Evolutionary conservation across 2,329 filamentous ascomycete species (phyloP).

Genomic region (Chrysosporium queenslandicum): DNA sequence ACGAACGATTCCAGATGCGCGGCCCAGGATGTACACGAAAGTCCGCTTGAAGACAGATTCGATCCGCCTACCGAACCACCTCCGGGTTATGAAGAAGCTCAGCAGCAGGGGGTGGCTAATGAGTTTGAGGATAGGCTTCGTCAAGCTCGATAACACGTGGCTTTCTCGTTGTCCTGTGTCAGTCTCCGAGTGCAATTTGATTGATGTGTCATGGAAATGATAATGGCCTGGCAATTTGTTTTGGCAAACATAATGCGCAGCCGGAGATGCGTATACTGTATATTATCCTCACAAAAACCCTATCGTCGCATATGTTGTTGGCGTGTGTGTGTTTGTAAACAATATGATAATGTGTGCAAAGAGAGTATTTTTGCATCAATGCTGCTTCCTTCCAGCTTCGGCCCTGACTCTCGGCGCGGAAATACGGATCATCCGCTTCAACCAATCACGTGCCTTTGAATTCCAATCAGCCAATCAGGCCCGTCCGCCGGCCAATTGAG

Average conservation of each 20-base stretch:
- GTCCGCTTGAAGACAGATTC: slow-evolving; percentile 25
- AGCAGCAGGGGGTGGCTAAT: slow-evolving; percentile 66
- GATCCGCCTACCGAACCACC: slow-evolving; percentile 62
- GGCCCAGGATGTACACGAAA: slow-evolving; percentile 20
- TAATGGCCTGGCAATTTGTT: too few species aligned
- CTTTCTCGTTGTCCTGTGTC: not conserved
- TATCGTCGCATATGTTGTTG: not conserved
- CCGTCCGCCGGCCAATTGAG: too few species aligned
- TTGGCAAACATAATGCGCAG: not conserved
- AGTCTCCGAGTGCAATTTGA: not conserved
- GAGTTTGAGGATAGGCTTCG: slow-evolving; percentile 55
- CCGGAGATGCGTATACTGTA: not conserved
- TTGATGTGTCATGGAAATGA: not conserved
- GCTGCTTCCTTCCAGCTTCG: too few species aligned
- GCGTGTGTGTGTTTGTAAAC: not conserved
- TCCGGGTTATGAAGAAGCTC: slow-evolving; percentile 83
- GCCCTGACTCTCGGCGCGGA: too few species aligned
- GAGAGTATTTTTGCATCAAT: too few species aligned
- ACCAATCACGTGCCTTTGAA: slow-evolving; percentile 36
- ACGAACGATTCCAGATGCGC: slow-evolving; percentile 9
- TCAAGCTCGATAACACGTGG: slow-evolving; percentile 20
- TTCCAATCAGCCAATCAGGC: slow-evolving; percentile 28
- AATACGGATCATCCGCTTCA: slow-evolving; percentile 10
- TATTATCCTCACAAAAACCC: not conserved
- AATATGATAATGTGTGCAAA: too few species aligned